Evolutionary conservation across 106 monocot species (phyloP).

Genomic region (Vanilla planifolia): DNA sequence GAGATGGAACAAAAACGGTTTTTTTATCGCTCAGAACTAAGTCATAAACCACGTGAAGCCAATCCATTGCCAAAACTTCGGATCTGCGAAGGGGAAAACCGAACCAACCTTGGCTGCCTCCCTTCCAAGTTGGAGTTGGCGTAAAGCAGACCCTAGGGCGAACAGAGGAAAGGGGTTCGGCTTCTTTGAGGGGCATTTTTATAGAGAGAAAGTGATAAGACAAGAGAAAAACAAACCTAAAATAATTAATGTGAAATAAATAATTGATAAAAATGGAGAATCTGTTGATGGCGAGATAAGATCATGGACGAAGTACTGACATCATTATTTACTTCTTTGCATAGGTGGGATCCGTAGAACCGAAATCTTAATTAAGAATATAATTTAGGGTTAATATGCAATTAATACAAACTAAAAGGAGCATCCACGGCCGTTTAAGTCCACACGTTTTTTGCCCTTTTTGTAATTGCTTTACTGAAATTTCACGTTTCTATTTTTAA

Average conservation of each 20-base stretch:
- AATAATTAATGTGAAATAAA: background rate
- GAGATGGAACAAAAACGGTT: background rate
- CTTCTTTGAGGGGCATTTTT: no score
- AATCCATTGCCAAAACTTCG: background rate
- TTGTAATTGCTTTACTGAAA: no score
- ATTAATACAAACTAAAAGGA: background rate
- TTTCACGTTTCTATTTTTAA: no score
- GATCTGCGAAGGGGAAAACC: background rate
- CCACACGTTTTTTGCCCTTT: constrained; percentile 4
- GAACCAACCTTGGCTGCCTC: constrained; percentile 17
- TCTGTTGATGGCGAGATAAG: no score
- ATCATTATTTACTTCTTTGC: no score
- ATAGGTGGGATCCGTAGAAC: no score
- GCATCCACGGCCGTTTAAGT: background rate
- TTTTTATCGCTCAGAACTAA: background rate
- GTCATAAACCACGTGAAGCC: background rate
- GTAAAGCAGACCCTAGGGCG: background rate
- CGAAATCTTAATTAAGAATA: no score
- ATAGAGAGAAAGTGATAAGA: background rate
- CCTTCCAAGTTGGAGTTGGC: background rate
- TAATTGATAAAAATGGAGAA: no score
- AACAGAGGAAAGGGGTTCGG: background rate
- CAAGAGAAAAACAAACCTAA: background rate
- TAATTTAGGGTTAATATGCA: no score
- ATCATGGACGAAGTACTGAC: no score